Conservation (phyloP, 2,329 filamentous ascomycete species). For the Lasiodiplodia citricola region DNA sequence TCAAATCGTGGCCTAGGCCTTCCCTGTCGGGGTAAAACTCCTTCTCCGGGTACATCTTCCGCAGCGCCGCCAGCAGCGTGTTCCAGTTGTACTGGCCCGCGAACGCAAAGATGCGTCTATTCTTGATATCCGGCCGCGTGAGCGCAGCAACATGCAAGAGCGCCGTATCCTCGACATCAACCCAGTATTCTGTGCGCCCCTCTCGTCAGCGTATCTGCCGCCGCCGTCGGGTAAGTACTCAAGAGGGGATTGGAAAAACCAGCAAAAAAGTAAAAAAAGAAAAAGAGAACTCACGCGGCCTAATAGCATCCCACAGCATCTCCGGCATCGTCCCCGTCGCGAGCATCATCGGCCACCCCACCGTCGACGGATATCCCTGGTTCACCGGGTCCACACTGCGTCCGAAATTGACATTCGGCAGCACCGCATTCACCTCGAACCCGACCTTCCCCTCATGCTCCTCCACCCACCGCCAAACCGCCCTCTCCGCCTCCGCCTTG, state of each 20-base stretch:
- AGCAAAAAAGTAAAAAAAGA: too few relatives aligned
- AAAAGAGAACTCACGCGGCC: neutral
- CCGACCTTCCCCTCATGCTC: constrained; percentile 44
- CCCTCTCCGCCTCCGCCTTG: constrained; percentile 55
- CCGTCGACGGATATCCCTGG: constrained; percentile 31
- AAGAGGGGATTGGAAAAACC: too few relatives aligned
- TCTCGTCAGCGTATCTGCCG: too few relatives aligned
- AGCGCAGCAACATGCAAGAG: constrained; percentile 32
- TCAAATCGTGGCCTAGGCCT: constrained; percentile 29
- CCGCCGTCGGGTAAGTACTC: neutral
- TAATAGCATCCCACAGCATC: neutral
- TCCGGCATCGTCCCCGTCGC: constrained; percentile 28
- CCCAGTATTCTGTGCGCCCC: constrained; percentile 23
- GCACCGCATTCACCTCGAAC: constrained; percentile 51
- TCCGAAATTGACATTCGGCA: constrained; percentile 30
- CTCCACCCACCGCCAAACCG: constrained; percentile 53
- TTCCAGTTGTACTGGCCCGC: constrained; percentile 28
- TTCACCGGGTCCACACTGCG: constrained; percentile 28
- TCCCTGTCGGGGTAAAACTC: constrained; percentile 25
- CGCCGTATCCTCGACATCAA: constrained; percentile 34
- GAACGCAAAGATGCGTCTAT: constrained; percentile 31
- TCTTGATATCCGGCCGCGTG: constrained; percentile 26
- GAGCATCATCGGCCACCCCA: constrained; percentile 26
- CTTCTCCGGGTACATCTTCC: constrained; percentile 7
- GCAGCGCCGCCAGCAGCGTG: constrained; percentile 24